Conservation (phyloP, 768 basidiomycete genomes). For the Kwoniella mangroviensis region DNA sequence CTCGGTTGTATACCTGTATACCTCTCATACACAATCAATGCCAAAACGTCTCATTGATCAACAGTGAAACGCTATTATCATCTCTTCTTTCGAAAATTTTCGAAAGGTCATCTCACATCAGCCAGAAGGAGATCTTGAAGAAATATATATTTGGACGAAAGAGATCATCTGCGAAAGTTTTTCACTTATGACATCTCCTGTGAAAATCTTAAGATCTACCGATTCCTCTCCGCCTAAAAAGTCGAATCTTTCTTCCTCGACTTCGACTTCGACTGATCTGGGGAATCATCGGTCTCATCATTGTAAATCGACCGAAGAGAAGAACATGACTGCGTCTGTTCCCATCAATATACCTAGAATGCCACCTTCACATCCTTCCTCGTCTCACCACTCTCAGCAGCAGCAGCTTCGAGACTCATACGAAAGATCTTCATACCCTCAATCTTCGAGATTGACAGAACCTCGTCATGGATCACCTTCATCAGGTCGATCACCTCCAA, state of each 20-base stretch:
- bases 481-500: conserved; percentile 17
- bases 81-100: not conserved
- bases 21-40: not conserved
- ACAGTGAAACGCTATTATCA: not conserved
- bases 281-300: not conserved
- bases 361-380: conserved; percentile 12
- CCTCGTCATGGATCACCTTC: conserved; percentile 10
- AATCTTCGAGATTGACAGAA: not conserved
- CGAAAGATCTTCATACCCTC: not conserved
- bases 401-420: not conserved
- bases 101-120: not conserved
- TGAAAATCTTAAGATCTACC: conserved; percentile 1
- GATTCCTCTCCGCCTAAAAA: conserved; percentile 8
- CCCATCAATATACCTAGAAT: conserved; percentile 25
- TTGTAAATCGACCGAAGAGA: not conserved
- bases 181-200: conserved; percentile 17
- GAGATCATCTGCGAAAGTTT: not conserved
- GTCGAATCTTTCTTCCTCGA: not conserved
- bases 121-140: not conserved
- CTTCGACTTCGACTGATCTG: not conserved
- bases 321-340: conserved; percentile 23
- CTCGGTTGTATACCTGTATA: not conserved
- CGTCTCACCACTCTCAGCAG: not conserved
- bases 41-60: not conserved
- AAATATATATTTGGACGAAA: too few species aligned